Evolutionary conservation across 208 protist species (phyloP).

Genomic region (Entamoeba dispar): DNA sequence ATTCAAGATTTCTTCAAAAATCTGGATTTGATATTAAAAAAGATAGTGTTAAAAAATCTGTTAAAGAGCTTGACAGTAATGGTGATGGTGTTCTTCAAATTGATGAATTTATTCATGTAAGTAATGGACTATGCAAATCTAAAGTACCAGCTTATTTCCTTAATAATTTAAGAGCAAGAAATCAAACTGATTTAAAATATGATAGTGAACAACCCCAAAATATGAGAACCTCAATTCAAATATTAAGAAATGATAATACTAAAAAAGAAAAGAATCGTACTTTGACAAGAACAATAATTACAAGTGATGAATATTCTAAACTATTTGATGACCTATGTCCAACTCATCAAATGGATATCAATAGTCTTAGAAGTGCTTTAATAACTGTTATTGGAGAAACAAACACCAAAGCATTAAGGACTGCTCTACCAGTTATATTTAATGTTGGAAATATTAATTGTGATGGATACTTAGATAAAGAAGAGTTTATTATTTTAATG

Average conservation of each 20-base stretch:
- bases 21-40: neutral
- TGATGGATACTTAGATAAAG: neutral
- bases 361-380: neutral
- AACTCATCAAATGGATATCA: neutral
- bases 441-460: neutral
- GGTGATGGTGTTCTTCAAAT: neutral
- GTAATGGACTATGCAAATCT: neutral
- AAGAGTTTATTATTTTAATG: neutral
- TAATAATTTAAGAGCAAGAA: neutral
- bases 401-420: neutral
- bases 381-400: neutral
- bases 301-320: neutral
- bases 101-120: neutral
- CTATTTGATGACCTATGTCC: neutral
- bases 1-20: neutral
- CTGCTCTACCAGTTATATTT: neutral
- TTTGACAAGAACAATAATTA: neutral
- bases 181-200: neutral
- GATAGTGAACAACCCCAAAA: neutral
- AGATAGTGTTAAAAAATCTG: neutral
- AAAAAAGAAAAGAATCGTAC: neutral
- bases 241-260: neutral
- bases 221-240: neutral
- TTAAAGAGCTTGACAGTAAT: neutral
- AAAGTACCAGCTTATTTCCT: neutral